Evolutionary conservation across 495 filamentous ascomycete species (phyloP).

Genomic region (Neurospora cerealis): DNA sequence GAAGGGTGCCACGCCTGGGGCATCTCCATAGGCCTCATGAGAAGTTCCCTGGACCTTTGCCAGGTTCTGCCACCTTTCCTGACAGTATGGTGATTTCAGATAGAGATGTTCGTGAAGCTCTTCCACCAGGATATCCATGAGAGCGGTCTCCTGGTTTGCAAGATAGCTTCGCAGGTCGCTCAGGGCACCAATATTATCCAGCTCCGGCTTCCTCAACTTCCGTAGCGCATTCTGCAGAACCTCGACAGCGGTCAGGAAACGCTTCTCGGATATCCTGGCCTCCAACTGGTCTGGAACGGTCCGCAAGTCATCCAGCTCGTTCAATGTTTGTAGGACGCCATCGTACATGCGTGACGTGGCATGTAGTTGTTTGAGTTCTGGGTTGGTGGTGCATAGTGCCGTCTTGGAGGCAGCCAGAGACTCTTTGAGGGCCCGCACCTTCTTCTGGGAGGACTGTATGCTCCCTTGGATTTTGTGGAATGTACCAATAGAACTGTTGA

Average conservation of each 20-base stretch:
- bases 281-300: constrained; percentile 89
- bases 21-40: constrained; percentile 36
- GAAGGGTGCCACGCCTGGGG: constrained; percentile 44
- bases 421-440: constrained; percentile 72
- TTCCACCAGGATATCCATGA: constrained; percentile 92
- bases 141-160: constrained; percentile 77
- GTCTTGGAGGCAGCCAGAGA: constrained; percentile 73
- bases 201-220: constrained; percentile 71
- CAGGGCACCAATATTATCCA: constrained; percentile 86
- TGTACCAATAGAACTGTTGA: constrained; percentile 97
- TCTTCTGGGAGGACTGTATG: constrained; percentile 78
- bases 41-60: constrained; percentile 39
- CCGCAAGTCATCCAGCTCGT: constrained; percentile 79
- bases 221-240: constrained; percentile 78
- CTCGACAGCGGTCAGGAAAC: constrained; percentile 86
- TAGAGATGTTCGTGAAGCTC: constrained; percentile 97
- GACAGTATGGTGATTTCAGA: constrained; percentile 91
- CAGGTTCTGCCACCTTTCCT: constrained; percentile 81
- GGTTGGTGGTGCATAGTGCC: constrained; percentile 75
- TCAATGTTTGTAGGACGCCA: constrained; percentile 74
- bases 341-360: constrained; percentile 84
- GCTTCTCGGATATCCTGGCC: constrained; percentile 87
- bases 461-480: constrained; percentile 97
- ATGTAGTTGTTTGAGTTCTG: constrained; percentile 81
- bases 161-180: constrained; percentile 81